Evolutionary conservation across 2,329 filamentous ascomycete genomes (phyloP).

Genomic region (Ophiostoma populinum): DNA sequence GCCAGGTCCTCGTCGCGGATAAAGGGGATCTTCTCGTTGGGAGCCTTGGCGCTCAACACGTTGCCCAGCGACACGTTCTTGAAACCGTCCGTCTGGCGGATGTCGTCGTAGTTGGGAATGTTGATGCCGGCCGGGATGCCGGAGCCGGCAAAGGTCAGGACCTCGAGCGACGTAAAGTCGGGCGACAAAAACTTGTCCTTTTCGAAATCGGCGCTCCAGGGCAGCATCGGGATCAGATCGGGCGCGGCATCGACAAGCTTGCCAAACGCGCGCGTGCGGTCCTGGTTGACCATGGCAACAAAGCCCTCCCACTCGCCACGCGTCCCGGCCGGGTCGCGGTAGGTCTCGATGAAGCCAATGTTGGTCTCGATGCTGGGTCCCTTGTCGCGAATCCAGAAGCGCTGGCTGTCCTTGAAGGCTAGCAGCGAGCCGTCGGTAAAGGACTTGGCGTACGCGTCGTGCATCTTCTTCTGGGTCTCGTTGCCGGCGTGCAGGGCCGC

Average conservation of each 20-base stretch:
- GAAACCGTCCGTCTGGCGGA: constrained; percentile 70
- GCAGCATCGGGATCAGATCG: constrained; percentile 69
- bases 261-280: constrained; percentile 75
- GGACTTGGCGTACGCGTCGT: constrained; percentile 55
- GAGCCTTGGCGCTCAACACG: constrained; percentile 76
- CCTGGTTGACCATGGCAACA: constrained; percentile 70
- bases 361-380: constrained; percentile 66
- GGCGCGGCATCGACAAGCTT: constrained; percentile 70
- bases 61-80: constrained; percentile 92
- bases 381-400: constrained; percentile 70
- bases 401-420: constrained; percentile 64
- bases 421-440: constrained; percentile 59
- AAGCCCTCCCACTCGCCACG: constrained; percentile 78
- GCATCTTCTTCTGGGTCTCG: constrained; percentile 57
- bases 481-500: constrained; percentile 56
- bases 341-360: constrained; percentile 73
- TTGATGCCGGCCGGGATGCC: constrained; percentile 54
- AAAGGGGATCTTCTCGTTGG: constrained; percentile 84
- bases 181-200: constrained; percentile 92
- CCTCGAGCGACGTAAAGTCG: constrained; percentile 89
- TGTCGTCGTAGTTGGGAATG: constrained; percentile 57
- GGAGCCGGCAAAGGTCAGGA: constrained; percentile 60
- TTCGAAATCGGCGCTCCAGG: constrained; percentile 79
- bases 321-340: constrained; percentile 65
- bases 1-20: constrained; percentile 63